Conservation (phyloP, 2,329 filamentous ascomycete species). For the Trichophyton verrucosum region DNA sequence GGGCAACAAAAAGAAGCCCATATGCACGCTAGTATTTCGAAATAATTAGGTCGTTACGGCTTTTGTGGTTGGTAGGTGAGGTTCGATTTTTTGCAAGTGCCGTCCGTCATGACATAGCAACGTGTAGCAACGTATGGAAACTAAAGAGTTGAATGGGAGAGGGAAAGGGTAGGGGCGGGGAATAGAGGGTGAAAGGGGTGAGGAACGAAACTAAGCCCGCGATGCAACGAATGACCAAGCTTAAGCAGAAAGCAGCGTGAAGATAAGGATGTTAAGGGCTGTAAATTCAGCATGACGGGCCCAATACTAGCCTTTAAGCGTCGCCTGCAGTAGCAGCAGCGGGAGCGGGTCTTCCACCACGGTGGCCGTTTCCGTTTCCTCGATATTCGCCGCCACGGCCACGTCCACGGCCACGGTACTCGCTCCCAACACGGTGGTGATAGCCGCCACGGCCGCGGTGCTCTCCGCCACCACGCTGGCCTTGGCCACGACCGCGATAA, state of each 20-base stretch:
- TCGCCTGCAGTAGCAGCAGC: neutral
- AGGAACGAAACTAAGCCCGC: neutral
- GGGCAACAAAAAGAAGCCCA: neutral
- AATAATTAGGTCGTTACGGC: neutral
- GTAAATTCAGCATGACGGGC: neutral
- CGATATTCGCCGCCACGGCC: constrained; percentile 22
- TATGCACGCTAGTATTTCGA: constrained; percentile 2
- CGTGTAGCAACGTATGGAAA: neutral
- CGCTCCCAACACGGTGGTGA: constrained; percentile 20
- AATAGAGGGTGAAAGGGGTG: neutral
- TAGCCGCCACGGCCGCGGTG: constrained; percentile 24
- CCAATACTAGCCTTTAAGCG: neutral
- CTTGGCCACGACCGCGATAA: constrained; percentile 23
- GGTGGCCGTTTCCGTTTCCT: constrained; percentile 18
- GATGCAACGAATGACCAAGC: neutral
- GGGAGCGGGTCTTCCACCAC: constrained; percentile 16
- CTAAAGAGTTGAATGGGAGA: neutral
- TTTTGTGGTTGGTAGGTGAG: neutral
- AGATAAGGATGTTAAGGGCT: neutral
- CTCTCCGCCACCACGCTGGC: constrained; percentile 19
- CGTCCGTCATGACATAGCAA: neutral
- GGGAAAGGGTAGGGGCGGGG: neutral
- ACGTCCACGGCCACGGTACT: constrained; percentile 27
- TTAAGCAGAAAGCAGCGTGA: neutral
- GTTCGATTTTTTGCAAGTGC: neutral